A percentile compares a stretch with the other conserved stretches of the same genome.
Evolutionary conservation across 106 monocot species (phyloP).

Genomic region (Dendrobium huoshanense): DNA sequence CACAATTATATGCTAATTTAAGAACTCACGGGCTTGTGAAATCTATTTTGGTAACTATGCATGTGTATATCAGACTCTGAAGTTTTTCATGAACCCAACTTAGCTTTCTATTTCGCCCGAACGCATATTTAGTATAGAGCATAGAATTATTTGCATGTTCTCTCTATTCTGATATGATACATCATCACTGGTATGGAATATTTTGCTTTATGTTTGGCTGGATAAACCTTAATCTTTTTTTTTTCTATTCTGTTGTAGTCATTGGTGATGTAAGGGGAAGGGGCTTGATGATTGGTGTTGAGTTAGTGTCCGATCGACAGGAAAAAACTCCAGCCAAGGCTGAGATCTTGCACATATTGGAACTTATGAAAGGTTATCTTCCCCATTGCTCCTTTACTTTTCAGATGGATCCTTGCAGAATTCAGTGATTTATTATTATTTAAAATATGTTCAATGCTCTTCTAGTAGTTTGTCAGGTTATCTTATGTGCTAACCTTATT

Average conservation of each 20-base stretch:
- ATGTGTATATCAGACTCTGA: not conserved
- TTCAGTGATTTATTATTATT: not conserved
- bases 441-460: not conserved
- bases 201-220: not conserved
- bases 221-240: not conserved
- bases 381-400: not conserved
- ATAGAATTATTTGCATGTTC: not conserved
- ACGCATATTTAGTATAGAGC: not conserved
- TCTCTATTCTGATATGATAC: not conserved
- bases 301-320: constrained; percentile 63
- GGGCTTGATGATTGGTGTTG: constrained; percentile 90
- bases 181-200: not conserved
- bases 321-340: constrained; percentile 75
- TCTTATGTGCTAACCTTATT: not conserved
- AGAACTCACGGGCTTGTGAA: not conserved
- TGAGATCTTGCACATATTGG: constrained; percentile 73
- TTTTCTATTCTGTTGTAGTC: constrained; percentile 29
- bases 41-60: not conserved
- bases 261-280: constrained; percentile 94
- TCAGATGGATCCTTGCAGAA: not conserved
- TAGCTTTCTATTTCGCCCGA: no score
- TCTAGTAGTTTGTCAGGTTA: not conserved
- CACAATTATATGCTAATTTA: not conserved
- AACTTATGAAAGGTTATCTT: constrained; percentile 76
- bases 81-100: no score